Evolutionary conservation across 1,284 basidiomycete species (phyloP), one percentile per base, ranked within the genome.

Genomic region (Wolfiporia cocos): DNA sequence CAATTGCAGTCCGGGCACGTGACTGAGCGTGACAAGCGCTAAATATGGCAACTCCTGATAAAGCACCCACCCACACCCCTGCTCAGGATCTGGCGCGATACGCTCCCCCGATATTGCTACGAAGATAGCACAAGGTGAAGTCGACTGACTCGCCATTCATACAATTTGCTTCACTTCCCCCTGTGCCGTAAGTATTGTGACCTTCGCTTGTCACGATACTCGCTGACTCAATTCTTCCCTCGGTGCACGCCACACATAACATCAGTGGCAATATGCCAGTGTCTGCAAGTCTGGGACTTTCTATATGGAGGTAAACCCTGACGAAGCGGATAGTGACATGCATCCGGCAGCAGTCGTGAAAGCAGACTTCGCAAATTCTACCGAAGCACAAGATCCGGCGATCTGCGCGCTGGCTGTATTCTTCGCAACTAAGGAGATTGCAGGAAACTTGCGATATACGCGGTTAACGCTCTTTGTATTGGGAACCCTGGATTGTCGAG

Each of bases 171-270:
- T n/a, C n/a, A n/a, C n/a, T n/a, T n/a, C n/a, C n/a, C n/a, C n/a
- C n/a, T n/a, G n/a, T n/a, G n/a, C n/a, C n/a, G n/a, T n/a, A n/a
- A n/a, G n/a, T n/a, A n/a, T n/a, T n/a, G n/a, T n/a, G n/a, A n/a
- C n/a, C n/a, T 22, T 22, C 18, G 11, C 20, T 36, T 18, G 36
- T 37, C 36, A 37, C 36, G 36, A 19, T 37, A 37, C 36, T 37
- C 28, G 36, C 36, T 37, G 22, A 37, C 36, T 24, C 26, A 23
- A 11, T 36, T 36, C 34, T 36, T 36, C 5, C 34, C 22, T 15
- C 34, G 22, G 5, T 23, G 9, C 10, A 20, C 6, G 10, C 14
- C 15, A 18, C 5, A 36, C 17, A 36, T 28, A 7, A 22, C 10
- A 22, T 18, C 17, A 11, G 20, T n/a, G n/a, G n/a, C n/a, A n/a